Conservation (phyloP, 163 green algal genomes). For the Coccomyxa subellipsoidea region DNA sequence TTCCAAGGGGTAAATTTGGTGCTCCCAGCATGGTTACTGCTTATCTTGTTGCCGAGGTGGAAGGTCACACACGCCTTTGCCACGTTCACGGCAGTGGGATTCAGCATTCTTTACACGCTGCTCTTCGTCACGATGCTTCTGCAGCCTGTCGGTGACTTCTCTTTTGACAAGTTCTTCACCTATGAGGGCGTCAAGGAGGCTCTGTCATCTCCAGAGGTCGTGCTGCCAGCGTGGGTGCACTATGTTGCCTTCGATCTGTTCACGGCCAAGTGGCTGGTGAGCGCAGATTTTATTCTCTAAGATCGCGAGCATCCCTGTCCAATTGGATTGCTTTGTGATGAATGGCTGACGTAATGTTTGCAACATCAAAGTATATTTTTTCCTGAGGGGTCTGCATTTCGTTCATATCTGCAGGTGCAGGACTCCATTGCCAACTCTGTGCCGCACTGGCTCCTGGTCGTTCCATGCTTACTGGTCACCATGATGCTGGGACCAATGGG, state of each 20-base stretch:
- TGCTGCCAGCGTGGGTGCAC: neutral
- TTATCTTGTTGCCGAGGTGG: neutral
- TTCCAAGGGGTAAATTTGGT: neutral
- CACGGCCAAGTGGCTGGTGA: neutral
- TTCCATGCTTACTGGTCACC: neutral
- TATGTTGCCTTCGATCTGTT: conserved; percentile 6
- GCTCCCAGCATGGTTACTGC: neutral
- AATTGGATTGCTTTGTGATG: too few relatives aligned
- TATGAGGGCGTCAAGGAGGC: neutral
- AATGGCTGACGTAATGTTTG: too few relatives aligned
- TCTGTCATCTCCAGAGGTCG: neutral
- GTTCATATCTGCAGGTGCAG: neutral
- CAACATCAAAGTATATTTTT: neutral
- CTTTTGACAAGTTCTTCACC: neutral
- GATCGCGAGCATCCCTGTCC: neutral
- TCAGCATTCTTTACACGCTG: neutral
- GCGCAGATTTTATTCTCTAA: neutral
- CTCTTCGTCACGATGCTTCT: neutral
- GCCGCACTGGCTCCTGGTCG: neutral
- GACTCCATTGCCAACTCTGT: neutral
- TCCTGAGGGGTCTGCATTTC: neutral
- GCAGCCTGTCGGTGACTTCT: neutral
- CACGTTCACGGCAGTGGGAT: neutral
- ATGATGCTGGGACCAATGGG: neutral
- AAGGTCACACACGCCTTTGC: neutral